Conservation (phyloP, 1,139 yeast genomes). For the Protomyces inouyei region DNA sequence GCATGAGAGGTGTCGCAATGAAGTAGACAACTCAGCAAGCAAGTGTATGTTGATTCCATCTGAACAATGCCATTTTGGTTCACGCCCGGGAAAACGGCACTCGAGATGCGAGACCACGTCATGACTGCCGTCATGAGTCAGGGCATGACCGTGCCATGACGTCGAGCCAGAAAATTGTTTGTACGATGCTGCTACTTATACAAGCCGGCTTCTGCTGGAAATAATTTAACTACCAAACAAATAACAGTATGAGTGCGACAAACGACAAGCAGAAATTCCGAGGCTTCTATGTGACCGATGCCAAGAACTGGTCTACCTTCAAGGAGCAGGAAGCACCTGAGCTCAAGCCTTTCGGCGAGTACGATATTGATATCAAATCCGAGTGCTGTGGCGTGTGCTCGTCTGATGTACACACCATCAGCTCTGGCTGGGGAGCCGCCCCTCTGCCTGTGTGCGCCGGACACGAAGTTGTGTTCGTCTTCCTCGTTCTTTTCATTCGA, state of each 20-base stretch:
- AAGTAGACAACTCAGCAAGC: no score
- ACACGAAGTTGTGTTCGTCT: constrained; percentile 47
- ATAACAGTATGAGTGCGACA: not conserved
- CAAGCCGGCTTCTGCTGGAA: no score
- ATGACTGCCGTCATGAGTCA: no score
- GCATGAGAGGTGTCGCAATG: no score
- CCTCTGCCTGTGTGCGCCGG: constrained; percentile 44
- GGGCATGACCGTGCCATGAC: no score
- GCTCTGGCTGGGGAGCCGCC: constrained; percentile 44
- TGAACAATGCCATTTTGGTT: no score
- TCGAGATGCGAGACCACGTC: no score
- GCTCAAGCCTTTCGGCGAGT: constrained; percentile 32
- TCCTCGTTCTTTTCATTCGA: no score
- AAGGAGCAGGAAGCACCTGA: not conserved
- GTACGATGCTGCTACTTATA: no score
- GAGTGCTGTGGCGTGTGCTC: constrained; percentile 57
- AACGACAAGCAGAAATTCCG: not conserved
- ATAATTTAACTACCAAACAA: not conserved
- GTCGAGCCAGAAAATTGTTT: no score
- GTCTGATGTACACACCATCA: constrained; percentile 50
- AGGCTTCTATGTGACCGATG: not conserved
- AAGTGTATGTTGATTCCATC: no score
- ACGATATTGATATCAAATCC: constrained; percentile 46
- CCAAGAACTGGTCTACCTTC: not conserved
- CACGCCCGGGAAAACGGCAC: no score